phyloP scores from a whole-genome alignment of 1,284 basidiomycete species.

The Leccinum subatratum region DNA sequence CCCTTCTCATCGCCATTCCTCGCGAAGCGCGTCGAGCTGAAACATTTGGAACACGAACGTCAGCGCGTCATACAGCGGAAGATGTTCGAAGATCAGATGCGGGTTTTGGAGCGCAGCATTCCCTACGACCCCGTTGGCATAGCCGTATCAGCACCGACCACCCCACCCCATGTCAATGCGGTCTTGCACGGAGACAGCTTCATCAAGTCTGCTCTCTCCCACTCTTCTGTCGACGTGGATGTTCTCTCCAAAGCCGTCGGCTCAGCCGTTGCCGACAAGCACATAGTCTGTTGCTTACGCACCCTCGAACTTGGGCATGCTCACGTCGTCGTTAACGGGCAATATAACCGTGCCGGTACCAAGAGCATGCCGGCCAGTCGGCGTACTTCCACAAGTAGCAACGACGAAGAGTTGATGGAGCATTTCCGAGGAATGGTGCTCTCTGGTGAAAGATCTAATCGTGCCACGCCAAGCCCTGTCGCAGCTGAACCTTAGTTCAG shows the following conservation, averaged over 20 bases:
- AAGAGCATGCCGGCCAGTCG: slow-evolving; percentile 87
- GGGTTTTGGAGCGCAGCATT: slow-evolving; percentile 76
- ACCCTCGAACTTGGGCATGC: slow-evolving; percentile 56
- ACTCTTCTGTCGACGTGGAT: slow-evolving; percentile 54
- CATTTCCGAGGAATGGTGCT: slow-evolving; percentile 68
- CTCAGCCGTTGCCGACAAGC: slow-evolving; percentile 62
- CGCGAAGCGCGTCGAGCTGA: slow-evolving; percentile 77
- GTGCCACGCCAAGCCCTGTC: slow-evolving; percentile 50
- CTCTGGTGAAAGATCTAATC: slow-evolving; percentile 52
- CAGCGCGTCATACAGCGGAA: slow-evolving; percentile 81
- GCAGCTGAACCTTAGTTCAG: slow-evolving; percentile 45
- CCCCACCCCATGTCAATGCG: slow-evolving; percentile 71
- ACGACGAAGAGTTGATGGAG: slow-evolving; percentile 72
- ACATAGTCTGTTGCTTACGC: slow-evolving; percentile 81
- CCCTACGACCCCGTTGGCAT: slow-evolving; percentile 58
- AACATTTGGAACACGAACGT: slow-evolving; percentile 85
- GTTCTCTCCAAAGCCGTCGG: slow-evolving; percentile 62
- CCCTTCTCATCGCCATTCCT: slow-evolving; percentile 8
- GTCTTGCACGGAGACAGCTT: slow-evolving; percentile 51
- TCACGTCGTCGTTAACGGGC: slow-evolving; percentile 39
- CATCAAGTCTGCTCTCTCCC: slow-evolving; percentile 41
- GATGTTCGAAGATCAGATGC: slow-evolving; percentile 92
- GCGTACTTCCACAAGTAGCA: slow-evolving; percentile 74
- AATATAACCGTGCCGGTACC: slow-evolving; percentile 65
- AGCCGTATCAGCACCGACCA: slow-evolving; percentile 78